Percentiles rank a stretch among this genome's conserved stretches.
phyloP scores from a whole-genome alignment of 2,329 filamentous ascomycete species.

The Pseudodiploospora longispora region DNA sequence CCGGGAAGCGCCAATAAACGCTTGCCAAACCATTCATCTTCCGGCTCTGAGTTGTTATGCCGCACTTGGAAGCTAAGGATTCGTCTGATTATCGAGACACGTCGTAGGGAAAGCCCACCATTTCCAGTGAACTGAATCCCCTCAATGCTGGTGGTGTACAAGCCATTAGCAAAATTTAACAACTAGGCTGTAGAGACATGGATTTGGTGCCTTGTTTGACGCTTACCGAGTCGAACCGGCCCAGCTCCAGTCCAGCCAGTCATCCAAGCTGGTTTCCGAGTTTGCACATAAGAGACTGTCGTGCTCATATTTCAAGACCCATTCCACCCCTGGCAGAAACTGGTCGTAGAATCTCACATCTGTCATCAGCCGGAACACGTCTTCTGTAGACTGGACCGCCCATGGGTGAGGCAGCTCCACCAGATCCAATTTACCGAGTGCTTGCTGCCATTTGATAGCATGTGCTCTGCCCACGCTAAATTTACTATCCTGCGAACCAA shows the following conservation, averaged over 20 bases:
- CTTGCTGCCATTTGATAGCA: slow-evolving; percentile 40
- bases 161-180: background rate
- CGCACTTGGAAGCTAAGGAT: slow-evolving; percentile 41
- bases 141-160: slow-evolving; percentile 14
- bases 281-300: slow-evolving; percentile 50
- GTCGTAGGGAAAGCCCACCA: slow-evolving; percentile 45
- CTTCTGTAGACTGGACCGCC: slow-evolving; percentile 38
- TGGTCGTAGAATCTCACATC: slow-evolving; percentile 45
- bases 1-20: slow-evolving; percentile 39
- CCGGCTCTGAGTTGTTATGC: slow-evolving; percentile 41
- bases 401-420: slow-evolving; percentile 40
- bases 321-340: slow-evolving; percentile 41
- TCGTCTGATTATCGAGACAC: slow-evolving; percentile 40
- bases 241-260: slow-evolving; percentile 48
- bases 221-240: slow-evolving; percentile 41
- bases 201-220: background rate
- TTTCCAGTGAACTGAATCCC: slow-evolving; percentile 43
- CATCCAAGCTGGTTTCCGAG: slow-evolving; percentile 40
- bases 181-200: background rate
- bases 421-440: slow-evolving; percentile 44
- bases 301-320: slow-evolving; percentile 46
- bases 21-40: slow-evolving; percentile 48
- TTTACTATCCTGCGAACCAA: slow-evolving; percentile 43
- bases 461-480: slow-evolving; percentile 35
- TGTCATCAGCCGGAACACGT: slow-evolving; percentile 40